Percentiles rank a stretch among this genome's conserved stretches.
Conservation (phyloP, 306 rosid species). For the Cucumis hystrix region DNA sequence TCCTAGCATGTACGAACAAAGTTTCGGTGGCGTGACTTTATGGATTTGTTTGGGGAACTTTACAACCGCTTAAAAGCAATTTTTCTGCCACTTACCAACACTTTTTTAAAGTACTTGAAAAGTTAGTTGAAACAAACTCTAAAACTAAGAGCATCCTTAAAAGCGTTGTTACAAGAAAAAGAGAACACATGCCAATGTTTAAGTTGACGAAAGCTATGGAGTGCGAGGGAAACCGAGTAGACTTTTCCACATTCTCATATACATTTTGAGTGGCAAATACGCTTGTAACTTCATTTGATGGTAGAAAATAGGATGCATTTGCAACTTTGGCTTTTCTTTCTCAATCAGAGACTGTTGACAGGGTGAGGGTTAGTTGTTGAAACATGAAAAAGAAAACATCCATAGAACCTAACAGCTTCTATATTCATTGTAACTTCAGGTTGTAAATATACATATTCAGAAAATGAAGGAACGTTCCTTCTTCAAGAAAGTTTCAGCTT, state of each 20-base stretch:
- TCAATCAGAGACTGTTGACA: not conserved
- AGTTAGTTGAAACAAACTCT: too few species aligned
- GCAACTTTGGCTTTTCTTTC: not conserved
- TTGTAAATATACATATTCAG: not conserved
- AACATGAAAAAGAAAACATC: not conserved
- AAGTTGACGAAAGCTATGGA: not conserved
- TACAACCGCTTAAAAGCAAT: not conserved
- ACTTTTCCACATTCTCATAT: not conserved
- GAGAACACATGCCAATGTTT: not conserved
- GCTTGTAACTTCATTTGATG: not conserved
- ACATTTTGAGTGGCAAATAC: not conserved
- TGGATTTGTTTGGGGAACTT: not conserved
- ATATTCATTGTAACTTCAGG: not conserved
- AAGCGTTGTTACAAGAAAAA: not conserved
- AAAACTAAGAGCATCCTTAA: not conserved
- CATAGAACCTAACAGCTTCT: not conserved
- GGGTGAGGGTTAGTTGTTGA: not conserved
- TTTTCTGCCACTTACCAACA: not conserved
- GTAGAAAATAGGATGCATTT: not conserved
- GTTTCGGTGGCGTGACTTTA: not conserved
- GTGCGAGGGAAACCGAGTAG: not conserved
- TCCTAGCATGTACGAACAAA: too few species aligned
- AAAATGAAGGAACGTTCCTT: not conserved
- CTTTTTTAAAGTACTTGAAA: too few species aligned
- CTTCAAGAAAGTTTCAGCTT: not conserved